Evolutionary conservation across 768 basidiomycete species (phyloP).

Genomic region (Boletus speciosus): DNA sequence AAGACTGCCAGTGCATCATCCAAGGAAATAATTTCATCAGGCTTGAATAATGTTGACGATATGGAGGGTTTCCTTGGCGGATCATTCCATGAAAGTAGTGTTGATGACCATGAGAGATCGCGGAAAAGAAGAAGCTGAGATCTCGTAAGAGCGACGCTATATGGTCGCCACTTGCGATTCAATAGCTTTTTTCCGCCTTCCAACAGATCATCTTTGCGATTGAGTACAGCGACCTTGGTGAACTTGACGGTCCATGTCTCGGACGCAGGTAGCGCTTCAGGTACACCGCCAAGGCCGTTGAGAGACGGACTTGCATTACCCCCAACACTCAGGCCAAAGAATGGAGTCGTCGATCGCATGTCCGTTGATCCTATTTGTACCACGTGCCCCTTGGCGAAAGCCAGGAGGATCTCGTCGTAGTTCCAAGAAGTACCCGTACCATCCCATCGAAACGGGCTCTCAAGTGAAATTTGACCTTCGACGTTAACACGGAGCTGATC

Average conservation of each 20-base stretch:
- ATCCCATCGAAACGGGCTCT: conserved; percentile 65
- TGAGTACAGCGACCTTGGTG: conserved; percentile 76
- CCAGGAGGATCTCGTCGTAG: conserved; percentile 57
- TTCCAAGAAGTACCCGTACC: conserved; percentile 68
- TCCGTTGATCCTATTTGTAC: conserved; percentile 53
- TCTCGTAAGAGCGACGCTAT: conserved; percentile 80
- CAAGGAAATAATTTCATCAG: conserved; percentile 83
- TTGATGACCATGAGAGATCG: conserved; percentile 55
- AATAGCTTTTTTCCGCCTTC: conserved; percentile 74
- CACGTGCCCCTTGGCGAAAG: conserved; percentile 57
- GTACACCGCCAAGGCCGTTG: conserved; percentile 24
- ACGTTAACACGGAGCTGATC: conserved; percentile 68
- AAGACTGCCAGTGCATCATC: conserved; percentile 76
- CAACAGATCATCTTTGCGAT: conserved; percentile 73
- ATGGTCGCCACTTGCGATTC: conserved; percentile 85
- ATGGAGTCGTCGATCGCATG: conserved; percentile 38
- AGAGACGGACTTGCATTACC: conserved; percentile 32
- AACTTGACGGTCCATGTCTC: conserved; percentile 57
- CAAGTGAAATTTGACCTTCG: conserved; percentile 49
- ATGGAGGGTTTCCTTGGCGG: conserved; percentile 36
- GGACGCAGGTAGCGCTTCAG: conserved; percentile 24
- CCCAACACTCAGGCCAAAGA: conserved; percentile 40
- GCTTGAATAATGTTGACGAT: conserved; percentile 50
- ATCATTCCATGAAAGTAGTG: conserved; percentile 43
- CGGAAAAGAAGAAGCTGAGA: conserved; percentile 92